phyloP scores from a whole-genome alignment of 2,329 filamentous ascomycete species.

The Alternaria solani region DNA sequence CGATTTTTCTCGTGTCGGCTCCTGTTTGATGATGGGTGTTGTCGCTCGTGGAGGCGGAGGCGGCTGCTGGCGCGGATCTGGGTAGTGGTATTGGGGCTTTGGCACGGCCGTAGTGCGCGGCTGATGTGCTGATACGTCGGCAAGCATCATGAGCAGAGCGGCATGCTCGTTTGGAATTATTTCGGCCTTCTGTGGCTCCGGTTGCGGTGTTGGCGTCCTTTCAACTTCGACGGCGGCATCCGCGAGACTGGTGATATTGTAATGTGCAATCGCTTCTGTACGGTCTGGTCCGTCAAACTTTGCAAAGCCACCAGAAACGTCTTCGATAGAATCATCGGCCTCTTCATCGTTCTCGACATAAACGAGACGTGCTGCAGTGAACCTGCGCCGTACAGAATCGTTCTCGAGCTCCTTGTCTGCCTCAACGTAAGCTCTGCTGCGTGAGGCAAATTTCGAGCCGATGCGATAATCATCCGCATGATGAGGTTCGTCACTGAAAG shows the following conservation, averaged over 20 bases:
- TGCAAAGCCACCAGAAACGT: constrained; percentile 49
- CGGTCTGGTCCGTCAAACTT: constrained; percentile 53
- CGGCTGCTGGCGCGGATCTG: constrained; percentile 15
- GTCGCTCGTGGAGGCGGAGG: constrained; percentile 13
- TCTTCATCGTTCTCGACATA: constrained; percentile 44
- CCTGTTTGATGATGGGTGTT: constrained; percentile 26
- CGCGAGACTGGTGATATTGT: constrained; percentile 47
- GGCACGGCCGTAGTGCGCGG: constrained; percentile 16
- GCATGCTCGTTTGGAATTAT: constrained; percentile 54
- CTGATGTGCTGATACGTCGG: constrained; percentile 43
- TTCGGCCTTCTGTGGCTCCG: constrained; percentile 20
- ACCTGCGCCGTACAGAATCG: constrained; percentile 33
- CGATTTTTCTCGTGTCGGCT: constrained; percentile 25
- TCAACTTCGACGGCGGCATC: constrained; percentile 49
- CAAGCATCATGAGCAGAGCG: constrained; percentile 50
- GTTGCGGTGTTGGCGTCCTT: constrained; percentile 34
- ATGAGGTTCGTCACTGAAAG: constrained; percentile 39
- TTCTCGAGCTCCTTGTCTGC: constrained; percentile 48
- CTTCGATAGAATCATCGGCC: constrained; percentile 42
- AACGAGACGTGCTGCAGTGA: constrained; percentile 30
- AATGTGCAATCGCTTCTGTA: constrained; percentile 50
- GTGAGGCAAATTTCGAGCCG: constrained; percentile 50
- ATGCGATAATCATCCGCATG: constrained; percentile 37
- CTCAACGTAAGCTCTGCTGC: constrained; percentile 52
- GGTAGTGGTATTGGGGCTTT: constrained; percentile 6